These are phyloP conservation scores for Halophytophthora batemanensis DNA, from an alignment of 352 stramenopile species.

Conservation along the genomic window DNA sequence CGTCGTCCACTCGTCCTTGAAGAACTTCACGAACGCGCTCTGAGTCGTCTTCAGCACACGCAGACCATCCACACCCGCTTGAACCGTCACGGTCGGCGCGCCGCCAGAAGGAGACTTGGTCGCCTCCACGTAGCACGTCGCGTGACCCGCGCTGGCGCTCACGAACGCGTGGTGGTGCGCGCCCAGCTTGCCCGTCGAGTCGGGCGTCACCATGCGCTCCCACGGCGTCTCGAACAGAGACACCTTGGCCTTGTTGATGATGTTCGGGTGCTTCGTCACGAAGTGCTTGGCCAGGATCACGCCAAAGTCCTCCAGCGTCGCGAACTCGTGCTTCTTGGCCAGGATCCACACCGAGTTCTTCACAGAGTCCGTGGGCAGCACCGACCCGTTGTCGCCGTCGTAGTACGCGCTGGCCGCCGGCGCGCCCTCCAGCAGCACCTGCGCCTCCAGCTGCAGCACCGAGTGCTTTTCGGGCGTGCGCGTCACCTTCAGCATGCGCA, in stretches of 20 bases:
- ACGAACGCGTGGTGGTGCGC: conserved; percentile 79
- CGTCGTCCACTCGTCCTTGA: conserved; percentile 78
- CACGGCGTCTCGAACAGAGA: conserved; percentile 77
- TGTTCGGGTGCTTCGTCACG: conserved; percentile 66
- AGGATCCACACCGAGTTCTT: conserved; percentile 91
- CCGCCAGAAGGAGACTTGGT: conserved; percentile 37
- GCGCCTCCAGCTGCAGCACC: conserved; percentile 77
- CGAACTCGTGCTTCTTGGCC: conserved; percentile 86
- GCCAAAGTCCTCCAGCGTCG: conserved; percentile 85
- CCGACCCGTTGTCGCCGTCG: conserved; percentile 76
- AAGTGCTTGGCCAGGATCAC: conserved; percentile 88
- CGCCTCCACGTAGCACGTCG: conserved; percentile 49
- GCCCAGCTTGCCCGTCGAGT: conserved; percentile 52
- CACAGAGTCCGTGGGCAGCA: conserved; percentile 87
- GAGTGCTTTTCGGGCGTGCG: conserved; percentile 70
- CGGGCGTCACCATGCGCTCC: conserved; percentile 49
- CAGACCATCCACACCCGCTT: conserved; percentile 58
- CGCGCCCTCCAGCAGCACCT: conserved; percentile 80
- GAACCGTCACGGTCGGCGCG: conserved; percentile 40
- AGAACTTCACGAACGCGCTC: conserved; percentile 85
- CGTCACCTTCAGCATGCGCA: conserved; percentile 85
- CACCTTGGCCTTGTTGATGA: conserved; percentile 75
- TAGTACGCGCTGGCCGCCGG: conserved; percentile 79
- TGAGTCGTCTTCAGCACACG: conserved; percentile 90
- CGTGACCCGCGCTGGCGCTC: conserved; percentile 46